Evolutionary conservation across 148 eudicot genomes (phyloP), one percentile per base, ranked within the genome.

Genomic region (Vaccinium darrowii): DNA sequence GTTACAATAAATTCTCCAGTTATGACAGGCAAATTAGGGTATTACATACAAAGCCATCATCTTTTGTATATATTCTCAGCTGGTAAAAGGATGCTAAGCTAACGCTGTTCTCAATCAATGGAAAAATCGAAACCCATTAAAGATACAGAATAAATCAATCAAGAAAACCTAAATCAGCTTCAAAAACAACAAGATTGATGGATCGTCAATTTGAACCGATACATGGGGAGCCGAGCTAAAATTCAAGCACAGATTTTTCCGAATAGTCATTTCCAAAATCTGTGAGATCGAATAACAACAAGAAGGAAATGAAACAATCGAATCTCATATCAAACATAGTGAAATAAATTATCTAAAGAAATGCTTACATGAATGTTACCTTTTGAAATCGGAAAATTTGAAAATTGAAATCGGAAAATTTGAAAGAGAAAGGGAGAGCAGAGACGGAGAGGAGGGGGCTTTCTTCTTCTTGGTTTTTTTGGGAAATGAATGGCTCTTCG

Each of bases 141-240:
- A 7, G 50, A 1, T 53, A 33, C 16, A 49, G 72, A 30, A 72
- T 9, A 18, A 21, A 39, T 9, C 4, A 9, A 58, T 21, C 7
- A 39, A 58, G n/a, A 60, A 60, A 60, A 53, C 79, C 53, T 56
- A 56, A 58, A 52, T 14, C 52, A 74, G 85, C 71, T 74, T 8
- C 21, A 65, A 74, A 23, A 73, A 13, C n/a, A 62, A n/a, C 30
- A 63, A 73, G 39, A 62, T 83, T 15, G 51, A 83, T 39, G 33
- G 80, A 73, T 54, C 69, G 53, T 56, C 79, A 74, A 39, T 83
- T 50, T 33, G 18, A 72, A 83, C 79, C 67, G 36, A 19, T 72
- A 12, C 50, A 52, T 52, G 15, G 25, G 15, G n/a, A 30, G 25
- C 53, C 65, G 84, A 82, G 84, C 78, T 82, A 0, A 71, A 52